phyloP scores from a whole-genome alignment of 768 basidiomycete genomes.

The Trametes meyenii region DNA sequence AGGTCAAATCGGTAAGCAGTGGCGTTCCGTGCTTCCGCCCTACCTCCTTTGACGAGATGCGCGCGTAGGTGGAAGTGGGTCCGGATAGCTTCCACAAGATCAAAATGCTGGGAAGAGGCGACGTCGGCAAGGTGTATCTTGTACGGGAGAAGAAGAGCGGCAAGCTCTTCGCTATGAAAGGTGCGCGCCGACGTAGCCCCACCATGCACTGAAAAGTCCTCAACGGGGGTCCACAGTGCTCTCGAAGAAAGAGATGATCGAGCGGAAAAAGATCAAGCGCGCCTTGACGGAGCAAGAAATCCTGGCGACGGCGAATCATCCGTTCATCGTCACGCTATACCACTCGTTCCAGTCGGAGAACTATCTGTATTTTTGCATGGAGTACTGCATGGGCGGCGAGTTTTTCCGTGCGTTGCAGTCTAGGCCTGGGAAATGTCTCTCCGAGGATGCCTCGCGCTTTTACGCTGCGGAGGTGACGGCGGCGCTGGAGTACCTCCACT shows the following conservation, averaged over 20 bases:
- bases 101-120: constrained; percentile 98
- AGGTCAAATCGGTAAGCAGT: constrained; percentile 75
- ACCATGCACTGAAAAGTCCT: constrained; percentile 37
- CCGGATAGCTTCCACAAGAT: constrained; percentile 95
- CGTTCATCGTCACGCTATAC: constrained; percentile 98
- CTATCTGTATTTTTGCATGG: constrained; percentile 98
- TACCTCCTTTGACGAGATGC: constrained; percentile 7
- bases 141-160: constrained; percentile 97
- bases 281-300: constrained; percentile 99
- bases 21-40: constrained; percentile 15
- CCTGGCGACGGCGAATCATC: constrained; percentile 96
- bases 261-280: constrained; percentile 98
- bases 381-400: constrained; percentile 99
- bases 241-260: constrained; percentile 99
- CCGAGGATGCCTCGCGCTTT: constrained; percentile 94
- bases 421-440: constrained; percentile 93
- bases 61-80: constrained; percentile 81
- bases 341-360: constrained; percentile 99
- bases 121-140: constrained; percentile 97
- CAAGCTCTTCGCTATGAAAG: constrained; percentile 99
- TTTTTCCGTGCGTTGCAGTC: constrained; percentile 98
- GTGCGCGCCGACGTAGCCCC: constrained; percentile 48
- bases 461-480: constrained; percentile 99
- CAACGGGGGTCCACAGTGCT: constrained; percentile 62
- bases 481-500: constrained; percentile 96